Evolutionary conservation across 768 basidiomycete species (phyloP), one percentile per base, ranked within the genome.

Genomic region (Boletus patriciae): DNA sequence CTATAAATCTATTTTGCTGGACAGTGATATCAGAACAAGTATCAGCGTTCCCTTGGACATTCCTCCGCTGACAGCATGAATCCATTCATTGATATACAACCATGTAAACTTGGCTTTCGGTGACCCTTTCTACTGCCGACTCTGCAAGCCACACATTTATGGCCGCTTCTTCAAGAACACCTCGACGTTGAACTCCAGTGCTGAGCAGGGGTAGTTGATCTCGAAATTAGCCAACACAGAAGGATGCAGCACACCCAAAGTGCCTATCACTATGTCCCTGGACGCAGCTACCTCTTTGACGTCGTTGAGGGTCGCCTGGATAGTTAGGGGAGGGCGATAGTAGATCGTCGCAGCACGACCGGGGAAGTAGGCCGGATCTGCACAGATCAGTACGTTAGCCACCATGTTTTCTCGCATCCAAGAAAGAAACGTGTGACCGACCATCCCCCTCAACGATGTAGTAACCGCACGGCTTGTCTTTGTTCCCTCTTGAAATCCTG

Each of bases 321-420:
- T 23, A 41, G 33, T 37, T 9, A 78, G 73, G 10, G 77, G 76
- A 27, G 83, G 75, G 45, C 97, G 88, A 74, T 94, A 97, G 75
- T 84, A 90, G 63, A 99, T 91, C 29, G 83, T 88, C 5, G 97
- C 97, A 2, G 93, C 94, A 33, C 96, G 89, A 36, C 94, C 94
- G 37, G 94, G 92, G 81, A 99, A 96, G 78, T 88, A 99, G 54
- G 90, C 90, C 7, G 89, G 81, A 74, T 99, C 97, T 98, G 67
- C 37, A 47, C 16, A 21, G 27, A 43, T 42, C 40, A 57, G 18
- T 21, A 25, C 29, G 27, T 71, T n/a, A 62, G 50, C 23, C 18
- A 11, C 10, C 12, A 49, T 25, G 19, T 31, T 9, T 19, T 50
- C 37, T 54, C 18, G 36, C 40, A 34, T 36, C n/a, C 25, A 15